phyloP scores from a whole-genome alignment of 306 rosid genomes.

The Acacia melanoxylon region DNA sequence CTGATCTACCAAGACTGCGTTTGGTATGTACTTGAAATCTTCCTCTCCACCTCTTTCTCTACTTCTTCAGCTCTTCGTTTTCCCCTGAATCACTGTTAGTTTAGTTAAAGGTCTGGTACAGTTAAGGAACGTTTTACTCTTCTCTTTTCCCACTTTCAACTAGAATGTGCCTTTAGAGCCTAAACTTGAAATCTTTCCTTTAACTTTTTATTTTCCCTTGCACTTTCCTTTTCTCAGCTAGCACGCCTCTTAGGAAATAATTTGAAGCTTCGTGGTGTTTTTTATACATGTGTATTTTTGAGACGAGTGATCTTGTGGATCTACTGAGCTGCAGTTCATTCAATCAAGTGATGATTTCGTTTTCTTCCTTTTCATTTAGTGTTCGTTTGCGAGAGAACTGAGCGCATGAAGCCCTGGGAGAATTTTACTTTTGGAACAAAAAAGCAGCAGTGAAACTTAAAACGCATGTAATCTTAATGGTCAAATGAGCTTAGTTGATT shows the following conservation, averaged over 20 bases:
- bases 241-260: neutral
- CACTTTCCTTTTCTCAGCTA: neutral
- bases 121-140: neutral
- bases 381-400: constrained; percentile 24
- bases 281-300: neutral
- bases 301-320: constrained; percentile 27
- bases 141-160: neutral
- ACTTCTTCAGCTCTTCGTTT: constrained; percentile 13
- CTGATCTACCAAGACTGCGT: constrained; percentile 44
- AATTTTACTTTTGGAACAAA: neutral
- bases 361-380: neutral
- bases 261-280: neutral
- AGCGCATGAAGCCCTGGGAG: neutral
- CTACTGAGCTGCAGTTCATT: constrained; percentile 8
- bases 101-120: neutral
- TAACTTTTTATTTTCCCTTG: neutral
- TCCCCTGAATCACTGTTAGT: constrained; percentile 4
- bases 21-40: constrained; percentile 40
- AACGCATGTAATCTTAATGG: neutral
- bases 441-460: neutral
- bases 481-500: constrained; percentile 8
- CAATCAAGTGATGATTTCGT: neutral
- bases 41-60: neutral
- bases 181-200: neutral
- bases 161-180: constrained; percentile 10